These are phyloP conservation scores for Musa troglodytarum DNA, from an alignment of 176 grass and related monocot genomes.

Conservation along the genomic window DNA sequence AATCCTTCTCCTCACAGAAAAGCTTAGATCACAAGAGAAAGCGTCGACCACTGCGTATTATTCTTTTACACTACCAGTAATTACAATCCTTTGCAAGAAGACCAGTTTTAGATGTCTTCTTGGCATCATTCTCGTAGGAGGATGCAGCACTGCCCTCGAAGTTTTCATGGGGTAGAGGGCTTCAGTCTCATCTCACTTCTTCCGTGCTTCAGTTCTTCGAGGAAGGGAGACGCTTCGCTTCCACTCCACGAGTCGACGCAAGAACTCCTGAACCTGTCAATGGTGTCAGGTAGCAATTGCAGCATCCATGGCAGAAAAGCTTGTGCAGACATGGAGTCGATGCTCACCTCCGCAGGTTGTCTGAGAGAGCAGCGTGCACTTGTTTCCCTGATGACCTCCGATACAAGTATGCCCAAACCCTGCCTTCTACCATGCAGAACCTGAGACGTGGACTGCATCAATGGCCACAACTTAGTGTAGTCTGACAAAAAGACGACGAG, in stretches of 20 bases:
- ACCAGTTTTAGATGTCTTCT: no score
- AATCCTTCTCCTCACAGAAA: no score
- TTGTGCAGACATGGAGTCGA: neutral
- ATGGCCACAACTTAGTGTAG: neutral
- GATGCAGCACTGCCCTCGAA: no score
- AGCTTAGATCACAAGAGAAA: no score
- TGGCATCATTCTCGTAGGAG: no score
- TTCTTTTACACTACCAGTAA: no score
- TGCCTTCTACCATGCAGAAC: constrained; percentile 35
- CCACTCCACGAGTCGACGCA: constrained; percentile 57
- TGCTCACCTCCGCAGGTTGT: constrained; percentile 40
- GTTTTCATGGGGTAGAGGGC: no score
- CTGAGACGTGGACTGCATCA: neutral
- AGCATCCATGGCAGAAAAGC: no score
- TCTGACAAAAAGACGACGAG: neutral
- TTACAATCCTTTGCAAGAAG: no score
- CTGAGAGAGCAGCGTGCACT: constrained; percentile 40
- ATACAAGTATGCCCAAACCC: constrained; percentile 49
- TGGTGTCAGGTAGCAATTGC: no score
- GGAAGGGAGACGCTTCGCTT: constrained; percentile 22
- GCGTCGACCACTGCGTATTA: no score
- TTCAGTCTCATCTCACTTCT: neutral
- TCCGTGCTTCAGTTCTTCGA: neutral
- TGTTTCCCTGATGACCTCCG: constrained; percentile 51
- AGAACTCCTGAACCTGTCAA: constrained; percentile 48